A percentile compares a stretch with the other conserved stretches of the same genome.
Conservation (phyloP, 2,329 filamentous ascomycete genomes). For the Pestalotiopsis sp. region DNA sequence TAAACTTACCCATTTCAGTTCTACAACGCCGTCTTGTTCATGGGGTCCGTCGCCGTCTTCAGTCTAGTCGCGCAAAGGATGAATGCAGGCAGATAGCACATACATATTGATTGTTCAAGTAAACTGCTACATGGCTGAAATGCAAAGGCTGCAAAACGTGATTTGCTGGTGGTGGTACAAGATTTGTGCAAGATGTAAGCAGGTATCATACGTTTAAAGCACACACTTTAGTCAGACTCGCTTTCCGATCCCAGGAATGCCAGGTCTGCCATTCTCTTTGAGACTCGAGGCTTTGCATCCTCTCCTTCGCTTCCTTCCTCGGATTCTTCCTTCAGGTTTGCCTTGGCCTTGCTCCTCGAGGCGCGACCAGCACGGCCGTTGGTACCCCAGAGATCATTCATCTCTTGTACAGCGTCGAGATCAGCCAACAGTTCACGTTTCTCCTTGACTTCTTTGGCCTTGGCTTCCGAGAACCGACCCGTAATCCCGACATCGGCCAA, state of each 20-base stretch:
- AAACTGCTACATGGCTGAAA: not conserved
- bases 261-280: constrained; percentile 52
- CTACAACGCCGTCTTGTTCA: constrained; percentile 95
- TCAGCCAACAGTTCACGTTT: constrained; percentile 81
- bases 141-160: not conserved
- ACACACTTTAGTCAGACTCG: constrained; percentile 54
- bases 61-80: constrained; percentile 90
- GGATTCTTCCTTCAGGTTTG: constrained; percentile 38
- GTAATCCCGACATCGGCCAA: constrained; percentile 84
- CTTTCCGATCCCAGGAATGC: constrained; percentile 72
- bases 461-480: constrained; percentile 82
- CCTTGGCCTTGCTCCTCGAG: constrained; percentile 42
- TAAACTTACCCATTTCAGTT: constrained; percentile 65
- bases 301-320: constrained; percentile 34
- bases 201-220: not conserved
- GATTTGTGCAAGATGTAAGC: not conserved
- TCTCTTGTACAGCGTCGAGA: constrained; percentile 81
- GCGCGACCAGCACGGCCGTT: constrained; percentile 37
- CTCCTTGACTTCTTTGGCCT: constrained; percentile 86
- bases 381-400: constrained; percentile 76
- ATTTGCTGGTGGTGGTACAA: not conserved
- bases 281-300: constrained; percentile 38
- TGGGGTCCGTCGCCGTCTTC: constrained; percentile 94
- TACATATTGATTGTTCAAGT: not conserved
- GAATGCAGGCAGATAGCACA: constrained; percentile 46